Conservation (phyloP, 1,284 basidiomycete species). For the Ceratobasidium papillatum region DNA sequence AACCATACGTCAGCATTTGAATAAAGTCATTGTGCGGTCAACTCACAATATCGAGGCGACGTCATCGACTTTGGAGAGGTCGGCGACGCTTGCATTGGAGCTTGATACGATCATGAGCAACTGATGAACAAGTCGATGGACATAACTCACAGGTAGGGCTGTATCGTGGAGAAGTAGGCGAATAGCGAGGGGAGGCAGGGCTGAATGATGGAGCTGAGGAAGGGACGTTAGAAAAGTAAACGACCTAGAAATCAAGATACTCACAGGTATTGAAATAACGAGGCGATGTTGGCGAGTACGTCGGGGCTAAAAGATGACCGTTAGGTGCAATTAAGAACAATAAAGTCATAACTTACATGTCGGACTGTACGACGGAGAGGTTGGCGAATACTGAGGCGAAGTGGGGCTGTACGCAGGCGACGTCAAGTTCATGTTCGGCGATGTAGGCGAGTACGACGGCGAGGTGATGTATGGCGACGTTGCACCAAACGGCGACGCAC, state of each 20-base stretch:
- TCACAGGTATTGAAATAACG: slow-evolving; percentile 58
- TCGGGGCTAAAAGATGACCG: slow-evolving; percentile 67
- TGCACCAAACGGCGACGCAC: slow-evolving; percentile 83
- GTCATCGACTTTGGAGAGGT: slow-evolving; percentile 86
- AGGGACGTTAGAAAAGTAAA: slow-evolving; percentile 53
- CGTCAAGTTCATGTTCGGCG: slow-evolving; percentile 49
- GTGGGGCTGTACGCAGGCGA: slow-evolving; percentile 81
- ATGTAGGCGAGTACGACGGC: slow-evolving; percentile 85
- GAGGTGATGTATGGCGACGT: slow-evolving; percentile 69
- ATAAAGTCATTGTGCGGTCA: slow-evolving; percentile 45
- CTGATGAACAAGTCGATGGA: slow-evolving; percentile 43
- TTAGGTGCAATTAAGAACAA: slow-evolving; percentile 55
- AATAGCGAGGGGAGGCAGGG: slow-evolving; percentile 84
- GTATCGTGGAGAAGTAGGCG: slow-evolving; percentile 85
- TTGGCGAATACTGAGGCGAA: slow-evolving; percentile 84
- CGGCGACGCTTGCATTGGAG: slow-evolving; percentile 80
- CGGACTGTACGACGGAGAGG: slow-evolving; percentile 62
- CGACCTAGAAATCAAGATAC: not conserved
- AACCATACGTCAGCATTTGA: slow-evolving; percentile 59
- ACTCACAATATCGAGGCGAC: slow-evolving; percentile 87
- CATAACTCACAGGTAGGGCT: slow-evolving; percentile 66
- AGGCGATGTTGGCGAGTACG: slow-evolving; percentile 86
- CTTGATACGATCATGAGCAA: slow-evolving; percentile 51
- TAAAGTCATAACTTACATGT: slow-evolving; percentile 66
- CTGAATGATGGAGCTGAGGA: slow-evolving; percentile 84